phyloP scores from a whole-genome alignment of 805 yeast species.

The Starmerella asiatica region DNA sequence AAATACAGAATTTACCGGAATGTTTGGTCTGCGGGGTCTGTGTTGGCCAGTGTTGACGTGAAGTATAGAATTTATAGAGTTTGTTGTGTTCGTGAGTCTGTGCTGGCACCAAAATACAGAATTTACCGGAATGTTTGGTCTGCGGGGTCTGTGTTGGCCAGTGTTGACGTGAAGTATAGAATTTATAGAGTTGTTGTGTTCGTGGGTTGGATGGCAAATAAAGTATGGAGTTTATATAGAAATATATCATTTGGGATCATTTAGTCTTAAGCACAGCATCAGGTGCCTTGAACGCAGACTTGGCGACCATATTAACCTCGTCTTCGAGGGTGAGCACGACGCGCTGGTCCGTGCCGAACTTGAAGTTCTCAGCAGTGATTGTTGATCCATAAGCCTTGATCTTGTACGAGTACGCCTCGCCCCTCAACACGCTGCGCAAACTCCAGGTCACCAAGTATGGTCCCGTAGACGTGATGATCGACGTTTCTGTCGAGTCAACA shows the following conservation, averaged over 20 bases:
- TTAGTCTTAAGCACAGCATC: conserved; percentile 22
- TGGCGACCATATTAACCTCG: conserved; percentile 60
- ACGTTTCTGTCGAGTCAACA: conserved; percentile 46
- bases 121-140: no score
- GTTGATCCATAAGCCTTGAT: conserved; percentile 49
- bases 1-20: no score
- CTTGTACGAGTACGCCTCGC: conserved; percentile 43
- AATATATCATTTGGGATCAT: neutral
- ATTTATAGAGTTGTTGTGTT: no score
- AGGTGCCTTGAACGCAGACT: conserved; percentile 46
- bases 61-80: no score
- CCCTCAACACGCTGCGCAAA: conserved; percentile 42
- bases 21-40: no score
- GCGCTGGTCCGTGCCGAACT: conserved; percentile 54
- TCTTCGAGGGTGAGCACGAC: conserved; percentile 62
- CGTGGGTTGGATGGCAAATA: no score
- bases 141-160: no score
- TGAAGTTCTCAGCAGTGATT: conserved; percentile 67
- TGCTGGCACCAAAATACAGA: no score
- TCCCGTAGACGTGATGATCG: conserved; percentile 66
- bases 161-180: no score
- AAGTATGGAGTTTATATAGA: neutral
- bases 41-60: no score
- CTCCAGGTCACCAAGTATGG: conserved; percentile 78
- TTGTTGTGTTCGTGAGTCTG: no score